These are phyloP conservation scores for Saccharomyces eubayanus DNA, from an alignment of 805 yeast genomes.

Conservation along the genomic window DNA sequence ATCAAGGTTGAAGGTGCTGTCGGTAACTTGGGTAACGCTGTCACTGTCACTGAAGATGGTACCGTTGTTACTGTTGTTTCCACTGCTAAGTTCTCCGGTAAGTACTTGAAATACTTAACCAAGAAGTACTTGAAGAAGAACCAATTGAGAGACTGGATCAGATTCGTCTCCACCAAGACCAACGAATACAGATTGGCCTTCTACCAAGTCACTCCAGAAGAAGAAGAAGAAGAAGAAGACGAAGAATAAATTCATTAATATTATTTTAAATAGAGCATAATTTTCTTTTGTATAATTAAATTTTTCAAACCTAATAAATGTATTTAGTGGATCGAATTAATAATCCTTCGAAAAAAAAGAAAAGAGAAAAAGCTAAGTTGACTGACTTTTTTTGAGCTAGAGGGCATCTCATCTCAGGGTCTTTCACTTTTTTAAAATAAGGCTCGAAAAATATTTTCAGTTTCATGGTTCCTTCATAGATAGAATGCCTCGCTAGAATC, in stretches of 20 bases:
- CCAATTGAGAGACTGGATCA: conserved; percentile 99
- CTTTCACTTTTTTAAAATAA: background rate
- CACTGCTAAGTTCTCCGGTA: conserved; percentile 95
- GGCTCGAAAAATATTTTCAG: background rate
- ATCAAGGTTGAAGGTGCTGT: conserved; percentile 95
- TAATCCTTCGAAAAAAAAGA: background rate
- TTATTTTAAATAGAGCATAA: background rate
- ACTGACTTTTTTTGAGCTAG: background rate
- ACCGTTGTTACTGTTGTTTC: conserved; percentile 83
- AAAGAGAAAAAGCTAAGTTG: background rate
- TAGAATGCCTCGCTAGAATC: too few species aligned
- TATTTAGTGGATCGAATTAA: background rate
- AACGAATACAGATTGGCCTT: conserved; percentile 95
- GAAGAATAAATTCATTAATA: conserved; percentile 48
- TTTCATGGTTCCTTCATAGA: background rate
- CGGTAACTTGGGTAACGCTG: conserved; percentile 94
- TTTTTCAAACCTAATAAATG: background rate
- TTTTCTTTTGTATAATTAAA: background rate
- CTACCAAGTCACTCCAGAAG: conserved; percentile 98
- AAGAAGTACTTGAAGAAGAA: conserved; percentile 99
- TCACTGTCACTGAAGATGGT: conserved; percentile 84
- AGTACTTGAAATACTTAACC: conserved; percentile 98
- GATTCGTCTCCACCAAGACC: conserved; percentile 93
- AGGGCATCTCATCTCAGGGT: background rate
- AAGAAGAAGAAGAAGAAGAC: conserved; percentile 69